Conservation (phyloP, 1,284 basidiomycete genomes). For the Athelia psychrophila region DNA sequence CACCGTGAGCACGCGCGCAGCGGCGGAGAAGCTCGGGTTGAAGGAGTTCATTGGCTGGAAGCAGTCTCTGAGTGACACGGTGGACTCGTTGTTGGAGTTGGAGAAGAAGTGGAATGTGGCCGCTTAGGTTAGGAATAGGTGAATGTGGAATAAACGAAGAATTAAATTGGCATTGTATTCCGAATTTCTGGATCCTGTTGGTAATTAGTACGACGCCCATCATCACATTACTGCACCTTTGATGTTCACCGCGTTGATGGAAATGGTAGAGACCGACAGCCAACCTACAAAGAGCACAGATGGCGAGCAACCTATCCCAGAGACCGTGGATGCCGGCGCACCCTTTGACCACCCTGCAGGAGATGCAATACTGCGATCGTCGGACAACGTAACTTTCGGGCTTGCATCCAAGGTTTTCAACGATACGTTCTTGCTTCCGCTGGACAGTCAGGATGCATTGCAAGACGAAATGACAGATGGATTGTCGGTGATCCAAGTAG, state of each 20-base stretch:
- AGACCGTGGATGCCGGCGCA: background rate
- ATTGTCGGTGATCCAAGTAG: constrained; percentile 8
- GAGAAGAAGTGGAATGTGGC: background rate
- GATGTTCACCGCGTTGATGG: too few species aligned
- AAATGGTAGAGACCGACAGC: too few species aligned
- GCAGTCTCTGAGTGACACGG: background rate
- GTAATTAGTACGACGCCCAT: too few species aligned
- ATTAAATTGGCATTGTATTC: too few species aligned
- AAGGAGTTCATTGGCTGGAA: background rate
- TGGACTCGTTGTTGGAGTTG: background rate
- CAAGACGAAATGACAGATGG: background rate
- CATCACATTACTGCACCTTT: too few species aligned
- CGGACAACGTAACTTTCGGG: constrained; percentile 43
- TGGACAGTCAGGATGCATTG: constrained; percentile 12
- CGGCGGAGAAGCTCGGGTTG: background rate
- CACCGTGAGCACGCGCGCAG: background rate
- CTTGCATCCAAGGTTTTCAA: constrained; percentile 44
- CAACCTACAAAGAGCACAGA: too few species aligned
- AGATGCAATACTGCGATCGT: constrained; percentile 45
- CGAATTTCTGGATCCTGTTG: too few species aligned
- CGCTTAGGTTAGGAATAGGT: too few species aligned
- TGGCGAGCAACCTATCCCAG: too few species aligned
- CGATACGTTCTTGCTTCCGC: constrained; percentile 38
- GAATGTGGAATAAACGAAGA: too few species aligned
- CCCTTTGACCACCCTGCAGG: background rate